Percentiles rank a stretch among this genome's conserved stretches.
phyloP scores from a whole-genome alignment of 2,329 filamentous ascomycete species.

The Venturia effusa region DNA sequence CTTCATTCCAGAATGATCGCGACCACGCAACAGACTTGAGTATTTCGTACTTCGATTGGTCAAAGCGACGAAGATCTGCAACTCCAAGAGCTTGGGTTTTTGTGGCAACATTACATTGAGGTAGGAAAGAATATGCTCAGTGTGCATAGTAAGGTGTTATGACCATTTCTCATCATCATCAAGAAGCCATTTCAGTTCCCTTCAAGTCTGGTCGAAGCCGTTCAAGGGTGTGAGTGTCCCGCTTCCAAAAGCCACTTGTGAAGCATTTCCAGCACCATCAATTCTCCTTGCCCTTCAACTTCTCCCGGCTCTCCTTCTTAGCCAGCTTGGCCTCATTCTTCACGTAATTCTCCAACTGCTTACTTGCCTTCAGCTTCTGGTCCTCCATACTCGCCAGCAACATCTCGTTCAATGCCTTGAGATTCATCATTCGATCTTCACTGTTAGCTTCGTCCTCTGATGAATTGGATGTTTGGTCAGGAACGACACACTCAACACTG shows the following conservation, averaged over 20 bases:
- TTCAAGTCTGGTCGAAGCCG: background rate
- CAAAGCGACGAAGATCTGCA: too few relatives aligned
- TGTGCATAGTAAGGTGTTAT: background rate
- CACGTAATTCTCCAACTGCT: background rate
- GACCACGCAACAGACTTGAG: background rate
- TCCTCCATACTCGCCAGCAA: background rate
- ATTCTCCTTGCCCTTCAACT: background rate
- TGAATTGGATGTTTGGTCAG: background rate
- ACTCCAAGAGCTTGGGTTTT: background rate
- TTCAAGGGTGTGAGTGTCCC: background rate
- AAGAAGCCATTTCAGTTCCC: background rate
- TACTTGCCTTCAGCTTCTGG: background rate
- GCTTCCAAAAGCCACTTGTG: background rate
- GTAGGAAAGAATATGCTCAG: background rate
- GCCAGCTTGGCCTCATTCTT: background rate
- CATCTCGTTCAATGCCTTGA: background rate
- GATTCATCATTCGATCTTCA: background rate
- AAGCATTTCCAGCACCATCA: background rate
- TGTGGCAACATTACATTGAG: background rate
- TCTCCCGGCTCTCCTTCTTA: background rate
- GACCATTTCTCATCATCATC: background rate
- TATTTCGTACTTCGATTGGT: background rate
- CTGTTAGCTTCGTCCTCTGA: background rate
- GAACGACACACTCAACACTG: background rate
- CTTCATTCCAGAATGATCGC: background rate